Base-by-base conservation (phyloP, 129 eudicot genomes). In the Mikania micrantha region DNA sequence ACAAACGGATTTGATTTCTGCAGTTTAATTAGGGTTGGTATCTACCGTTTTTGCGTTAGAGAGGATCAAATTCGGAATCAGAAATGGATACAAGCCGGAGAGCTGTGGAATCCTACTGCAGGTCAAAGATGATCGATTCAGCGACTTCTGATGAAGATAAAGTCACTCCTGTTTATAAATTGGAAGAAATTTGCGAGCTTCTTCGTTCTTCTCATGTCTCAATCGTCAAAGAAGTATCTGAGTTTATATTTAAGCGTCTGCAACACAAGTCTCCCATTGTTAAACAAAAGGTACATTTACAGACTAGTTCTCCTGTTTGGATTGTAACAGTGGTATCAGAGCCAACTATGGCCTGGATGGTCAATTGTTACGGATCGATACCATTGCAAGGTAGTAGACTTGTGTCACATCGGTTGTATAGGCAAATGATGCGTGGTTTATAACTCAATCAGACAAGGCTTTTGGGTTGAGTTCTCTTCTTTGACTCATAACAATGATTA, bases 61-160 rank as follows among this genome's bases (percentile, higher is more conserved):
- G 36, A 7, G 36, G 64, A 9, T n/a, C n/a, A n/a, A 56, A 27
- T 56, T 60, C 38, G 16, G 74, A 16, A 38, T 29, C 38, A 60
- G 53, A 78, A 5, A n/a, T 93, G 99, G 95, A 89, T 58, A 73
- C 82, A 60, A 93, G 99, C 95, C 89, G 99, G 86, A 82, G 99
- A 47, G 99, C 99, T 19, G 99, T 93, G 72, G 99, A 93, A 69
- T 86, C 99, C 15, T 93, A 89, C 74, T 93, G 99, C 96, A 80
- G 99, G 78, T 89, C 96, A 29, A 71, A 78, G 78, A 82, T 86
- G 95, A 81, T 93, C 12, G 99, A 93, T 45, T 92, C 52, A 3
- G 96, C 88, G 10, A 93, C 99, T 45, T 86, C 90, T 8, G 99
- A 93, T 24, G 95, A 93, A 80, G 95, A 93, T 63, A 93, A 93